Evolutionary conservation across 2,329 filamentous ascomycete species (phyloP), one percentile per base, ranked within the genome.

Genomic region (Tolypocladium inflatum): DNA sequence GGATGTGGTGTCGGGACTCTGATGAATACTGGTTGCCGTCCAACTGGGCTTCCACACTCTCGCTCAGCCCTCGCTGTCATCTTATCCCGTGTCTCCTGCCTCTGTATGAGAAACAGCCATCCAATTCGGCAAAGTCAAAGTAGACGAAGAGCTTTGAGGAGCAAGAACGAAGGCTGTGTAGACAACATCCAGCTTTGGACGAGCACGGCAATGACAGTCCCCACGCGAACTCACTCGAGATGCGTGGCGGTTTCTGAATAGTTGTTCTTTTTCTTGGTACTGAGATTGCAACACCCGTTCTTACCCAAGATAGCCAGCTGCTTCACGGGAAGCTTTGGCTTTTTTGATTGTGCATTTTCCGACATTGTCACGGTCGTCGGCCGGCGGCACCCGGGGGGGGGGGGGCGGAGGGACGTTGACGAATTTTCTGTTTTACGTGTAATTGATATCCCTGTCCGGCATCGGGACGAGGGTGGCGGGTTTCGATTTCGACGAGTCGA

Each of bases 241-340:
- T 51, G 48, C 43, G 13, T 19, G 11, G 15, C 23, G 9, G 9
- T 19, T 48, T 17, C 43, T 7, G 19, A 15, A 9, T 10, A 19
- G 15, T 30, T 48, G 21, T 4, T 26, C 9, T 4, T 19, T 30
- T 7, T 48, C 15, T 48, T 19, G 35, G 35, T 9, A 19, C 9
- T 30, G 9, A 1, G 8, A 9, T 30, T 30, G 48, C 17, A n/a
- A 35, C 3, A 7, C 1, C 19, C 11, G 5, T n/a, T 45, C 81
- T 78, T 80, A 91, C 89, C 86, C 62, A 95, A 76, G 68, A 95
- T 91, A 50, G 85, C 76, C 67, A 95, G 78, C 75, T 95, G 90
- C 79, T 86, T 83, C 48, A 83, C 78, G 0, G 90, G 90, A 78
- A 94, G 79, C 76, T 85, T 89, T 33, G 84, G 81, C 62, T 84